Evolutionary conservation across 2,329 filamentous ascomycete species (phyloP).

Genomic region (Neocatenulostroma microsporum): DNA sequence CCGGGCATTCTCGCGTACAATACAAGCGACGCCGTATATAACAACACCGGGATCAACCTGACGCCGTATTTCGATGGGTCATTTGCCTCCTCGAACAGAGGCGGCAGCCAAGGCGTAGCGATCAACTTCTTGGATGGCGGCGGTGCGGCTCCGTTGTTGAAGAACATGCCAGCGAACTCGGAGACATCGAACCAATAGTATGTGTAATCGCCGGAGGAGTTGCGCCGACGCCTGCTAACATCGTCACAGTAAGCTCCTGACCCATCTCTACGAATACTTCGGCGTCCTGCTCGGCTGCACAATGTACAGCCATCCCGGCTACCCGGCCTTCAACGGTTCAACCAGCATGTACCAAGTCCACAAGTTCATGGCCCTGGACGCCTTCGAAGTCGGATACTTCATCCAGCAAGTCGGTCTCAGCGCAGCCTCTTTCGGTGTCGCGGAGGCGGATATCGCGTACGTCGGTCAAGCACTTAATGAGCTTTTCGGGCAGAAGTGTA

Average conservation of each 20-base stretch:
- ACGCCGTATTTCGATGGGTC: conserved; percentile 53
- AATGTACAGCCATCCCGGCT: conserved; percentile 42
- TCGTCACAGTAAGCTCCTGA: conserved; percentile 45
- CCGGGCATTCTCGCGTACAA: conserved; percentile 48
- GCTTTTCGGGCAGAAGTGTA: conserved; percentile 49
- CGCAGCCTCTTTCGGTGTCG: conserved; percentile 52
- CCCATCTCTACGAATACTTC: conserved; percentile 57
- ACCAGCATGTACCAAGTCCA: conserved; percentile 48
- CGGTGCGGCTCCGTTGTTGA: conserved; percentile 47
- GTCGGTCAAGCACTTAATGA: conserved; percentile 44
- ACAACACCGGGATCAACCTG: conserved; percentile 48
- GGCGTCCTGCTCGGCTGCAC: conserved; percentile 52
- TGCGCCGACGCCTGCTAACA: conserved; percentile 3
- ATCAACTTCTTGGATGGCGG: conserved; percentile 57
- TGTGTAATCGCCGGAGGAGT: conserved; percentile 11
- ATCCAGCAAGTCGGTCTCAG: conserved; percentile 51
- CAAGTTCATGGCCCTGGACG: conserved; percentile 50
- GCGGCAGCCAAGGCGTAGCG: conserved; percentile 37
- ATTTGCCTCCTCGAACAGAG: conserved; percentile 49
- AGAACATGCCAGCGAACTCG: conserved; percentile 49
- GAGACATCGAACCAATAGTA: conserved; percentile 51
- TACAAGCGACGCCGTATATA: conserved; percentile 41
- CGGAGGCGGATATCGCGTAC: conserved; percentile 44
- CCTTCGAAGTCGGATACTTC: conserved; percentile 50
- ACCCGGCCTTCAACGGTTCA: conserved; percentile 43